Percentiles rank a stretch among this genome's conserved stretches.
Evolutionary conservation across 371 early-diverging fungal genomes (phyloP).

Genomic region (Basidiobolus meristosporus): DNA sequence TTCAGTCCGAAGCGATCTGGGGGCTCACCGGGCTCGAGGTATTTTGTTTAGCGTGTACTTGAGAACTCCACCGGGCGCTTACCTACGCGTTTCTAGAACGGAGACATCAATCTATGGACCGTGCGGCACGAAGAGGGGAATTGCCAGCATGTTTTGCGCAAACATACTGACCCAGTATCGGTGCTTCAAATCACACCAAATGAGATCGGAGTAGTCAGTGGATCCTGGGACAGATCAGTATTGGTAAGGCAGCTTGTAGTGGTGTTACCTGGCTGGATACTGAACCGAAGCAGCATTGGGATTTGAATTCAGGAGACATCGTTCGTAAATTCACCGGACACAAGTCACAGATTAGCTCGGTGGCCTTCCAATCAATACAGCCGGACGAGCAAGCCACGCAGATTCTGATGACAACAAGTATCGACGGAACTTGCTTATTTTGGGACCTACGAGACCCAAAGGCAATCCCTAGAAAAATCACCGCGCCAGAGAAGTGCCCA

Average conservation of each 20-base stretch:
- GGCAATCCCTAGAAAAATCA: constrained; percentile 25
- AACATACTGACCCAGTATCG: constrained; percentile 72
- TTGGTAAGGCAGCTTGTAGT: constrained; percentile 20
- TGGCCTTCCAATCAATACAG: constrained; percentile 44
- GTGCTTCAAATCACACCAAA: constrained; percentile 52
- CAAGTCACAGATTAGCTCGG: constrained; percentile 59
- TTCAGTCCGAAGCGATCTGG: constrained; percentile 85
- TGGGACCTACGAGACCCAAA: constrained; percentile 64
- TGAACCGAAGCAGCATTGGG: constrained; percentile 51
- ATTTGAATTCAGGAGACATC: constrained; percentile 59
- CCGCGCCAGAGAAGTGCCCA: constrained; percentile 45
- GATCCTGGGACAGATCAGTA: constrained; percentile 79
- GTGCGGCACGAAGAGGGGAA: constrained; percentile 89
- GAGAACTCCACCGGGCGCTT: too few species aligned
- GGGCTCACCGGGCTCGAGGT: constrained; percentile 57
- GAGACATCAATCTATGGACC: constrained; percentile 67
- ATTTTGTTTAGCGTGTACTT: too few species aligned
- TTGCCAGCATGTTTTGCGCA: constrained; percentile 49
- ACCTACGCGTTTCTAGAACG: constrained; percentile 29
- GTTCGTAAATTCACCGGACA: constrained; percentile 51
- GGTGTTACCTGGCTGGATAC: not conserved
- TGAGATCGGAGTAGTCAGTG: constrained; percentile 63
- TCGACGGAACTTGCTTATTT: constrained; percentile 62
- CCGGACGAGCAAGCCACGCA: constrained; percentile 6
- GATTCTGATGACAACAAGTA: constrained; percentile 16